These are phyloP conservation scores for Aspergillus floridensis DNA, from an alignment of 2,329 filamentous ascomycete genomes.

Conservation along the genomic window DNA sequence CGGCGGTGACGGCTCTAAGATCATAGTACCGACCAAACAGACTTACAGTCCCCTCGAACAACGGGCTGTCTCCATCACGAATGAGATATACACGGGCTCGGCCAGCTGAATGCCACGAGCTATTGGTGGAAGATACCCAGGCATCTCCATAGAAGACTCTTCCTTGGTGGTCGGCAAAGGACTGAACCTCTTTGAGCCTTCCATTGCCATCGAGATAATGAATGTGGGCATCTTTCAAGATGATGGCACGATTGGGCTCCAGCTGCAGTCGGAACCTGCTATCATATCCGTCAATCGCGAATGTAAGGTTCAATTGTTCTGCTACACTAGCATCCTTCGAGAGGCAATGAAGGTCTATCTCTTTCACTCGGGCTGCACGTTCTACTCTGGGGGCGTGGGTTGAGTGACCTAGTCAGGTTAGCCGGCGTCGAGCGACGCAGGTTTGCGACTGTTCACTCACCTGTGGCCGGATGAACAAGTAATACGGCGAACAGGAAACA, in stretches of 20 bases:
- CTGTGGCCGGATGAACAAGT: too few relatives aligned
- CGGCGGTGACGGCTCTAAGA: neutral
- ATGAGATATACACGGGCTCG: conserved; percentile 15
- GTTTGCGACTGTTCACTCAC: too few relatives aligned
- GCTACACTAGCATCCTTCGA: neutral
- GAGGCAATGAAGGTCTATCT: conserved; percentile 2
- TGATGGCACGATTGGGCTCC: conserved; percentile 13
- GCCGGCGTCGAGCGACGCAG: too few relatives aligned
- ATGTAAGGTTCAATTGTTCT: conserved; percentile 3
- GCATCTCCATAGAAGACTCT: conserved; percentile 8
- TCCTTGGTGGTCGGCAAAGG: neutral
- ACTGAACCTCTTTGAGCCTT: neutral
- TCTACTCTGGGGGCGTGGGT: neutral
- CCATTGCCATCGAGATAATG: conserved; percentile 7
- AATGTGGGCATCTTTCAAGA: conserved; percentile 6
- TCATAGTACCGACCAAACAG: conserved; percentile 5
- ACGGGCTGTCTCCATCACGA: conserved; percentile 6
- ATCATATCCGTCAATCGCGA: neutral
- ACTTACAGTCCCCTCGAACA: conserved; percentile 14
- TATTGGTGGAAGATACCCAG: neutral
- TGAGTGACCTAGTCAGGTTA: too few relatives aligned
- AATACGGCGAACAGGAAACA: too few relatives aligned
- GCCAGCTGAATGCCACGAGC: conserved; percentile 1
- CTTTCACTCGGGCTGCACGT: neutral
- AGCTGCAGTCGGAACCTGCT: neutral